Conservation (phyloP, 495 filamentous ascomycete genomes). For the Articulospora tetracladia region DNA sequence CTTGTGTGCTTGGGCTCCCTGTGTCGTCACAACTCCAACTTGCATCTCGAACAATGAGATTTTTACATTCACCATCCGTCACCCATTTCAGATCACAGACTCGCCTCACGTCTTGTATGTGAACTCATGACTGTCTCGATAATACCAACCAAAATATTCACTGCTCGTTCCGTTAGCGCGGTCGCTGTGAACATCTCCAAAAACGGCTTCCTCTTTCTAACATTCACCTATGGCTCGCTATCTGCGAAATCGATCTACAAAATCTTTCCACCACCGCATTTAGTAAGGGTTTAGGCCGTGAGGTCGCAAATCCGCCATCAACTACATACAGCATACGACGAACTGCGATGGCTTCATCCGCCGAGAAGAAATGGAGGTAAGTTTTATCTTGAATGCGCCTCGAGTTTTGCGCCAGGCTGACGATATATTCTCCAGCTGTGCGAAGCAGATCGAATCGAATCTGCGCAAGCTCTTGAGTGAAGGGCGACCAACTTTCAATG, state of each 20-base stretch:
- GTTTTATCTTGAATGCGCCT: not conserved
- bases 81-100: too few relatives aligned
- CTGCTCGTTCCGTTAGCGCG: not conserved
- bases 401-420: conserved; percentile 10
- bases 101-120: too few relatives aligned
- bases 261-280: not conserved
- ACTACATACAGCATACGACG: not conserved
- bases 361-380: not conserved
- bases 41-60: too few relatives aligned
- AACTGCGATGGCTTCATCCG: not conserved
- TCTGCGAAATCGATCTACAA: not conserved
- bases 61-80: too few relatives aligned
- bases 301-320: not conserved
- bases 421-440: conserved; percentile 9
- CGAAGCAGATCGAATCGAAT: conserved; percentile 26
- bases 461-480: conserved; percentile 25
- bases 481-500: conserved; percentile 35
- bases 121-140: too few relatives aligned
- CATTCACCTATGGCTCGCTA: not conserved
- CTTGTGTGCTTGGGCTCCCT: not conserved
- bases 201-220: not conserved
- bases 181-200: not conserved
- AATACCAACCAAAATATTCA: too few relatives aligned
- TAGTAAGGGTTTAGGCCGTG: not conserved
- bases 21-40: not conserved